Base-by-base conservation (phyloP, 2,329 filamentous ascomycete genomes). In the Fusarium sp. region DNA sequence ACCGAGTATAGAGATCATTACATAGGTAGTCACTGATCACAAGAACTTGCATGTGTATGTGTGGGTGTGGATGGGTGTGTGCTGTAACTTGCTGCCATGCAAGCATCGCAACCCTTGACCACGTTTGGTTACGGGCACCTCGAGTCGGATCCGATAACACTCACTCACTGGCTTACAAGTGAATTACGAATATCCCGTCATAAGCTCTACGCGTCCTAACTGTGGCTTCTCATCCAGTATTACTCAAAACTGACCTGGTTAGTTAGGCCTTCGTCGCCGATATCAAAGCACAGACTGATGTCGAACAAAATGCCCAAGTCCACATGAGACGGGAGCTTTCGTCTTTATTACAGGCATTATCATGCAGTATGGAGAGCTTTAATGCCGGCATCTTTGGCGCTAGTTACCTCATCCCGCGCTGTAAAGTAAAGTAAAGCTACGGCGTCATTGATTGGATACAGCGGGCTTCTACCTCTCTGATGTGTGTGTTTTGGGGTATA, bases 101-200 rank as follows among this genome's bases (percentile, higher is more conserved):
- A 59, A 6, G 42, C 44, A 41, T 67, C 51, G 56, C 42, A 59
- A 59, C 42, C 56, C 30, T 51, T 50, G 15, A 38, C 56, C 56
- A 59, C 13, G 24, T 59, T 51, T 20, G 32, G 56, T 12, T 14
- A 30, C 32, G 18, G 30, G 24, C 26, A 30, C 48, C 41, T 36
- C 53, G 20, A 63, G 39, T 50, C 58, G 47, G 65, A 47, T 69
- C 67, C 53, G 67, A 70, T 68, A 45, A 61, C 26, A 41, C 39
- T 48, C 39, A 48, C 45, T 44, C 24, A 24, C 20, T 35, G 24
- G 30, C 50, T 53, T 47, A 60, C 36, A 51, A 32, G 17, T n/a
- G n/a, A 26, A 53, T 48, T 60, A 30, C 44, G 35, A 71, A 44
- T 70, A 66, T 66, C 26, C 44, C 35, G 42, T 56, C 57, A 56